Evolutionary conservation across 108 stramenopile genomes (phyloP).

Genomic region (Nitzschia palea): DNA sequence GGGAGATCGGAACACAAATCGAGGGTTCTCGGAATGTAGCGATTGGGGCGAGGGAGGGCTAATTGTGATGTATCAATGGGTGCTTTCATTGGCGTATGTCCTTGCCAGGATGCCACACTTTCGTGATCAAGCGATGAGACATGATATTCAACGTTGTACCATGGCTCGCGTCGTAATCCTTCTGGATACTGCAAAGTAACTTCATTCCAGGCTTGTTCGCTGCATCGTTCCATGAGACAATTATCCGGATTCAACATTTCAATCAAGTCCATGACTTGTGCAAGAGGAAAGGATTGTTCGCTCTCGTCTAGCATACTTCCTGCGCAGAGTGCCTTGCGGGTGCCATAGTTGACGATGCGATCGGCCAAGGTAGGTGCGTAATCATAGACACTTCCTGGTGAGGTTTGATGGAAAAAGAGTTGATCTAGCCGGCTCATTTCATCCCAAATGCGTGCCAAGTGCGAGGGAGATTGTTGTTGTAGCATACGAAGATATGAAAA

Average conservation of each 20-base stretch:
- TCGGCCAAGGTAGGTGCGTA: slow-evolving; percentile 65
- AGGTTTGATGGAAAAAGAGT: slow-evolving; percentile 76
- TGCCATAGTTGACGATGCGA: slow-evolving; percentile 60
- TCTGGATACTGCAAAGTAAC: slow-evolving; percentile 15
- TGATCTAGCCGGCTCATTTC: slow-evolving; percentile 50
- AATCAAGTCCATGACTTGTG: slow-evolving; percentile 40
- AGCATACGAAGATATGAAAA: slow-evolving; percentile 71
- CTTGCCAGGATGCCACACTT: slow-evolving; percentile 41
- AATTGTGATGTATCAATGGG: slow-evolving; percentile 24
- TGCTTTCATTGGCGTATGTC: background rate
- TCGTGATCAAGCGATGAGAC: slow-evolving; percentile 42
- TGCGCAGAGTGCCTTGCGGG: slow-evolving; percentile 58
- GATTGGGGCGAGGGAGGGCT: slow-evolving; percentile 63
- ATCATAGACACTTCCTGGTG: slow-evolving; percentile 68
- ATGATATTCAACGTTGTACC: slow-evolving; percentile 81
- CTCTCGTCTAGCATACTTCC: slow-evolving; percentile 77
- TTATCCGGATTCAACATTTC: slow-evolving; percentile 50
- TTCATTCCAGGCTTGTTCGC: slow-evolving; percentile 60
- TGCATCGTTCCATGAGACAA: slow-evolving; percentile 83
- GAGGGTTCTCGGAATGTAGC: slow-evolving; percentile 73
- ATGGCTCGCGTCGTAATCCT: slow-evolving; percentile 60
- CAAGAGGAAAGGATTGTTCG: slow-evolving; percentile 55
- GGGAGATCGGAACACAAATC: slow-evolving; percentile 72
- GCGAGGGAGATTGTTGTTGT: slow-evolving; percentile 17
- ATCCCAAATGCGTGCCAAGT: slow-evolving; percentile 45